These are phyloP conservation scores for Pholiota conissans DNA, from an alignment of 768 basidiomycete species.

Conservation along the genomic window DNA sequence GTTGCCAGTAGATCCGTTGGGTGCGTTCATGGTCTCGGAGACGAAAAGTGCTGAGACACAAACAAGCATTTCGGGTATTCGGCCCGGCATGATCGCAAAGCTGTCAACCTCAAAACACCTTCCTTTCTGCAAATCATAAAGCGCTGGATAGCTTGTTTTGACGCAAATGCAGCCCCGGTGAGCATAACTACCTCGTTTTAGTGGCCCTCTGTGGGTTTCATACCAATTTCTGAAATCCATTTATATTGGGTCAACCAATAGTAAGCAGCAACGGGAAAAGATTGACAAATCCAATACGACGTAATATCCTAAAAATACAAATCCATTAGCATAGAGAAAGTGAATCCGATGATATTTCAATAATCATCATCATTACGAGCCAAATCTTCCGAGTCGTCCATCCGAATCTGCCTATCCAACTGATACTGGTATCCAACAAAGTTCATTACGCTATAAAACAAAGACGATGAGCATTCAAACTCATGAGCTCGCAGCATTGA, in stretches of 20 bases:
- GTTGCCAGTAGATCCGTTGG: conserved; percentile 3
- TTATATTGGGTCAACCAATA: no score
- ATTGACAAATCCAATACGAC: not conserved
- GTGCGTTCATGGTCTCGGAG: conserved; percentile 5
- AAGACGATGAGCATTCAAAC: not conserved
- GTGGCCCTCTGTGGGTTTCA: no score
- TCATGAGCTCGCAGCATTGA: no score
- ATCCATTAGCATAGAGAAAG: not conserved
- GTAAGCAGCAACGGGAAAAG: not conserved
- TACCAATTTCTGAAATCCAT: no score
- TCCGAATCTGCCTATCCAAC: conserved; percentile 11
- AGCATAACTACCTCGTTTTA: no score
- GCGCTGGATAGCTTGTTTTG: no score
- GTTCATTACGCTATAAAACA: conserved; percentile 26
- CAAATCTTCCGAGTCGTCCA: conserved; percentile 6
- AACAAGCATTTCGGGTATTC: no score
- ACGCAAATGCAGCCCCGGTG: no score
- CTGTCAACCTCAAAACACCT: no score
- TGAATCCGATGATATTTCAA: not conserved
- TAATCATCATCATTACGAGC: not conserved
- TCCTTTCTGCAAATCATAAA: no score
- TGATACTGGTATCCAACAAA: conserved; percentile 32
- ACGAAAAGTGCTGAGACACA: no score
- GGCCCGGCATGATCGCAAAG: no score
- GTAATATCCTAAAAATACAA: not conserved